These are phyloP conservation scores for Saccharum officinarum DNA, from an alignment of 176 grass and related monocot genomes.

Conservation along the genomic window DNA sequence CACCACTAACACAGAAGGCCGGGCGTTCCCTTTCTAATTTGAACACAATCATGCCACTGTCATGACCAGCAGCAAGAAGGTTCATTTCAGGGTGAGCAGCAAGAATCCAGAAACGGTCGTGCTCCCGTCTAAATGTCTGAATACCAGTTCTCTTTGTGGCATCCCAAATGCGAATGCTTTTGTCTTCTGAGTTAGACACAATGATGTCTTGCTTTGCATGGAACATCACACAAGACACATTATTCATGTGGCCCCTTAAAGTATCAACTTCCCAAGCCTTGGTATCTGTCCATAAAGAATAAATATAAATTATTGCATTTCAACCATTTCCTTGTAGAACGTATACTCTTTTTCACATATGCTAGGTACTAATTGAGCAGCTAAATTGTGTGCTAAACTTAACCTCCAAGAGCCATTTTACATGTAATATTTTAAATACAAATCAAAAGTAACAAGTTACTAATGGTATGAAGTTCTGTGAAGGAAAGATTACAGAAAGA, in stretches of 20 bases:
- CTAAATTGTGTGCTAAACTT: background rate
- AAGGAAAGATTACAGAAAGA: constrained; percentile 1
- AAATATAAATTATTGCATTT: background rate
- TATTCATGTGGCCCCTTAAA: constrained; percentile 97
- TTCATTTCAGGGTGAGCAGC: constrained; percentile 93
- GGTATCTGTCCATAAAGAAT: constrained; percentile 60
- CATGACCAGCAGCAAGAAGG: constrained; percentile 96
- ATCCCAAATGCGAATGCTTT: constrained; percentile 99
- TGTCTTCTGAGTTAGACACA: constrained; percentile 96
- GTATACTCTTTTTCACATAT: background rate
- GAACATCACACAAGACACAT: constrained; percentile 97
- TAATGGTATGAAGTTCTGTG: background rate
- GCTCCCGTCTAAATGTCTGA: constrained; percentile 90
- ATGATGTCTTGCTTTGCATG: constrained; percentile 98
- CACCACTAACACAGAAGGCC: constrained; percentile 79
- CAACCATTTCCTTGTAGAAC: background rate
- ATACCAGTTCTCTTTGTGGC: constrained; percentile 93
- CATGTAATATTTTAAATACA: background rate
- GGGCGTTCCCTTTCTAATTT: constrained; percentile 96
- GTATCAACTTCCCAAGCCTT: constrained; percentile 99
- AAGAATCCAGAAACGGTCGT: constrained; percentile 99
- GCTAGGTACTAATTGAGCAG: background rate
- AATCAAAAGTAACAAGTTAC: background rate
- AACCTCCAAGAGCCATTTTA: background rate
- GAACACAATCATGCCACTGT: constrained; percentile 96